Evolutionary conservation across 768 basidiomycete genomes (phyloP), one percentile per base, ranked within the genome.

Genomic region (Amylocystis lapponica): DNA sequence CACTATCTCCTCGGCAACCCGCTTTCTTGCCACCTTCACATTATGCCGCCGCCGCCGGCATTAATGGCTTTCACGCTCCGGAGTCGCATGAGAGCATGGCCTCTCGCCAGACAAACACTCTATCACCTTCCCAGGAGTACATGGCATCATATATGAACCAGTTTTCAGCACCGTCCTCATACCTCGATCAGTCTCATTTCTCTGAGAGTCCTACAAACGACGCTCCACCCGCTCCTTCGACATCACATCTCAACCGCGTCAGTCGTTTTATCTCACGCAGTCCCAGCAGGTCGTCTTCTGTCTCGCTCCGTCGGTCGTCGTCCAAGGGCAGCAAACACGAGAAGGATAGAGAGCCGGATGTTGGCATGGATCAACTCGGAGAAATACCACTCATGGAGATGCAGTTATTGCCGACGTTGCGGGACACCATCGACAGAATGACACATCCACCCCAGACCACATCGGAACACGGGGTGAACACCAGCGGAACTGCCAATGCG

Each of bases 381-480:
- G 77, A 77, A 39, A 62, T 85, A 4, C 77, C 80, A 5, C 65
- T 79, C 21, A 58, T 85, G 23, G 84, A 88, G 49, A 66, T 76
- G 0, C 75, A 83, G 21, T 66, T 87, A 4, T 59, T 87, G 27
- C 85, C 85, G 8, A 81, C 83, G 14, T 66, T 88, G 27, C 70
- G 76, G 31, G 84, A 86, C 43, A 88, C 85, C 0, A 72, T 88
- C 27, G 75, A 81, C 51, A 74, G 77, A 35, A 88, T 87, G 85
- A 87, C 85, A 2, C 55, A 54, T 21, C 54, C 59, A 7, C 44
- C 52, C 12, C 47, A 34, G 37, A 34, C 46, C 27, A 11, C 43
- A 41, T 16, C 42, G 27, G 34, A 48, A 16, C 25, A n/a, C 30
- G 21, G 43, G 16, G 46, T 39, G 2, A 23, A n/a, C n/a, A n/a